Percentiles rank a stretch among this genome's conserved stretches.
Conservation (phyloP, 129 eudicot genomes). For the Scalesia atractyloides region DNA sequence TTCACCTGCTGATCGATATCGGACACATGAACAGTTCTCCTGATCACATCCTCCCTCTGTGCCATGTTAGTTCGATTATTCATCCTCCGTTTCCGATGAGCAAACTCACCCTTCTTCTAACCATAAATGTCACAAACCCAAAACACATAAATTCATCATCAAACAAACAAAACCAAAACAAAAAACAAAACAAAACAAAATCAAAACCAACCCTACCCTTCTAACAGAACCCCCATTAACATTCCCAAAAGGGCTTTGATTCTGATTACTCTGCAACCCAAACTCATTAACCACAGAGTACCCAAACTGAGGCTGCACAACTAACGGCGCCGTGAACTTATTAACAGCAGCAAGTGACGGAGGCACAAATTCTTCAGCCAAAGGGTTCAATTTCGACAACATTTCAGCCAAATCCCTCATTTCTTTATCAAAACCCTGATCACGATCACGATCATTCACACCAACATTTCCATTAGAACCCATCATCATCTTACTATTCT, state of each 20-base stretch:
- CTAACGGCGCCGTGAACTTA: conserved; percentile 27
- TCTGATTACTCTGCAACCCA: conserved; percentile 33
- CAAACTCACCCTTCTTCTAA: conserved; percentile 63
- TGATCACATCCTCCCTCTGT: conserved; percentile 79
- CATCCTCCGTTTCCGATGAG: conserved; percentile 72
- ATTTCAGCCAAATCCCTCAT: conserved; percentile 86
- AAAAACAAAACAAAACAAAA: neutral
- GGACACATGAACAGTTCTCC: conserved; percentile 90
- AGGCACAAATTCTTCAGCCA: conserved; percentile 90
- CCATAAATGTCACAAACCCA: conserved; percentile 26
- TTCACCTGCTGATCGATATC: conserved; percentile 93
- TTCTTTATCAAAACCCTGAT: conserved; percentile 63
- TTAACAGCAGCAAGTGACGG: conserved; percentile 42
- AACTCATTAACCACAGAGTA: conserved; percentile 46
- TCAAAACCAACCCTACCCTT: conserved; percentile 42
- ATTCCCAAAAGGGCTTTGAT: conserved; percentile 44
- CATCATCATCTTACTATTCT: conserved; percentile 16
- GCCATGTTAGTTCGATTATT: conserved; percentile 80
- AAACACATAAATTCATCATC: neutral
- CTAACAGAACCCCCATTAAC: conserved; percentile 41
- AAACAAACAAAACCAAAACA: neutral
- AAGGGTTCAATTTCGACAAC: conserved; percentile 80
- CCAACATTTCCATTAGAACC: conserved; percentile 22
- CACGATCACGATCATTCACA: conserved; percentile 36
- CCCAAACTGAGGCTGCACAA: conserved; percentile 47